A percentile compares a stretch with the other conserved stretches of the same genome.
Evolutionary conservation across 495 filamentous ascomycete genomes (phyloP).

Genomic region (Aspergillus avenaceus): DNA sequence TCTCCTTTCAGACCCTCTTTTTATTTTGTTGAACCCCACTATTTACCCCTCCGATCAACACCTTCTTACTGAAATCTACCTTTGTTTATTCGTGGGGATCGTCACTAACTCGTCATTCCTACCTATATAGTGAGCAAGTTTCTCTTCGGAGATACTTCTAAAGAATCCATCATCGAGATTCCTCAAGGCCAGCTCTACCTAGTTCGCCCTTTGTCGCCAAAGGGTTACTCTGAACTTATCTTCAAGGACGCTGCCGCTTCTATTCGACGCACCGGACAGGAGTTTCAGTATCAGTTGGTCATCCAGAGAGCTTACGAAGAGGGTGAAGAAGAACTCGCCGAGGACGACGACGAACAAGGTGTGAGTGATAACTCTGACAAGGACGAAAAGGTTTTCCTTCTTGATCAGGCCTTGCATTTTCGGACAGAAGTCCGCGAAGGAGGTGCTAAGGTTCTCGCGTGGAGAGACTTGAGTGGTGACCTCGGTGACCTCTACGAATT

Average conservation of each 20-base stretch:
- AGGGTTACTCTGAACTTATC: conserved; percentile 96
- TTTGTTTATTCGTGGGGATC: conserved; percentile 14
- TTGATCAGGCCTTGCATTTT: conserved; percentile 88
- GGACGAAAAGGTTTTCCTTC: conserved; percentile 94
- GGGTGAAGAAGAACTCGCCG: conserved; percentile 86
- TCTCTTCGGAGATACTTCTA: conserved; percentile 86
- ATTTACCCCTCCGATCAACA: conserved; percentile 37
- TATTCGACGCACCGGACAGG: conserved; percentile 87
- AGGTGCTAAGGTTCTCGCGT: conserved; percentile 79
- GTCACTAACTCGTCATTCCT: conserved; percentile 16
- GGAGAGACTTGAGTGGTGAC: conserved; percentile 93
- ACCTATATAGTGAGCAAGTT: conserved; percentile 71
- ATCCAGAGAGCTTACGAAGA: conserved; percentile 96
- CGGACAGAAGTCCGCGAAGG: conserved; percentile 74
- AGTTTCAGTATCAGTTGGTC: conserved; percentile 95
- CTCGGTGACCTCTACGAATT: conserved; percentile 93
- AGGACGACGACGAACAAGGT: conserved; percentile 79
- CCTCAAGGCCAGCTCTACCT: conserved; percentile 95
- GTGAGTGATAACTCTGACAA: conserved; percentile 66
- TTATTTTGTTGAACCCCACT: conserved; percentile 19
- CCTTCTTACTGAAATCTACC: too few species aligned
- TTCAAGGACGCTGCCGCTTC: conserved; percentile 94
- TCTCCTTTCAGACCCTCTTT: neutral
- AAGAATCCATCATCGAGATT: conserved; percentile 91
- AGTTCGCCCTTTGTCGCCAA: conserved; percentile 89